A percentile compares a stretch with the other conserved stretches of the same genome.
phyloP scores from a whole-genome alignment of 2,329 filamentous ascomycete species.

The Xylariaceae sp. region DNA sequence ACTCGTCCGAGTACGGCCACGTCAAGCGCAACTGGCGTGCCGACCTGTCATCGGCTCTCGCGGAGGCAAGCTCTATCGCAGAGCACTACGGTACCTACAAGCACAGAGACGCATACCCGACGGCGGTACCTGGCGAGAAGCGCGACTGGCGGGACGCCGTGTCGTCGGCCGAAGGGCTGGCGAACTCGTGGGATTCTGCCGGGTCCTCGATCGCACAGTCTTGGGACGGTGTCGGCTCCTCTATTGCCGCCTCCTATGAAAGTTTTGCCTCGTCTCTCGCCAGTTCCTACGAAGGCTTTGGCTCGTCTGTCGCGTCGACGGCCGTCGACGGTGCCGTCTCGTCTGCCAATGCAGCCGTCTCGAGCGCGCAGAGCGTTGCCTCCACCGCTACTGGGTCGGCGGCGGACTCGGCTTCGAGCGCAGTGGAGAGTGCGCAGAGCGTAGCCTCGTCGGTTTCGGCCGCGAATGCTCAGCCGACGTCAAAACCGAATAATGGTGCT shows the following conservation, averaged over 20 bases:
- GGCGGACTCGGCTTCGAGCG: constrained; percentile 24
- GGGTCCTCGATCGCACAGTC: background rate
- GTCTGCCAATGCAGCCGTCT: constrained; percentile 26
- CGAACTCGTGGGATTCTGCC: constrained; percentile 19
- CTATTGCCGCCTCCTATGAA: too few species aligned
- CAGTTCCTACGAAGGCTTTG: constrained; percentile 22
- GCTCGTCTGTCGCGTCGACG: constrained; percentile 22
- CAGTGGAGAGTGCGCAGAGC: constrained; percentile 28
- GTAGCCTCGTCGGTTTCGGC: constrained; percentile 25
- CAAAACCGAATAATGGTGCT: constrained; percentile 8
- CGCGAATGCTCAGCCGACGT: constrained; percentile 20
- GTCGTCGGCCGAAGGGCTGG: constrained; percentile 27
- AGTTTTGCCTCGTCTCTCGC: background rate
- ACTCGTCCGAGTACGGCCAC: too few species aligned
- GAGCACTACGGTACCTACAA: too few species aligned
- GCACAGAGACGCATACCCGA: background rate
- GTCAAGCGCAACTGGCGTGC: constrained; percentile 24
- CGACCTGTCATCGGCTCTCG: constrained; percentile 6
- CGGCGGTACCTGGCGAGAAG: too few species aligned
- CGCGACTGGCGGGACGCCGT: constrained; percentile 28
- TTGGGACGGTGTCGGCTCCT: too few species aligned
- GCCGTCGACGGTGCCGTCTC: constrained; percentile 23
- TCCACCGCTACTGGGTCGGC: constrained; percentile 30
- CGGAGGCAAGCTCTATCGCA: too few species aligned
- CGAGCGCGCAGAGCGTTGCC: constrained; percentile 32